Conservation (phyloP, 2,329 filamentous ascomycete species). For the Penicillium rolfsii region DNA sequence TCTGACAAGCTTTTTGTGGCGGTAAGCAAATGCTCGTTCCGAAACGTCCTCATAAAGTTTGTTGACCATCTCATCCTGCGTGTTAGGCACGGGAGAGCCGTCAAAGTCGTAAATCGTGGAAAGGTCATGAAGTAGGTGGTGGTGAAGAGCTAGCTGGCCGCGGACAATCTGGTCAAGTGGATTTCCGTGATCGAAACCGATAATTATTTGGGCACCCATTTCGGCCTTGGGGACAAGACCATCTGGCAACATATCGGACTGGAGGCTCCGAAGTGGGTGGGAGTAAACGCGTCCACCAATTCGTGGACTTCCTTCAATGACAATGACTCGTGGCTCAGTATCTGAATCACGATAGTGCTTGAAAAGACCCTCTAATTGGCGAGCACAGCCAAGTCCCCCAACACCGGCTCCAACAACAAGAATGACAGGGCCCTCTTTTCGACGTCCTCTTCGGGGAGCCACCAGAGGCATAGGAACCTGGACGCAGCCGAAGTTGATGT, state of each 20-base stretch:
- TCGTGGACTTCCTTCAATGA: conserved; percentile 84
- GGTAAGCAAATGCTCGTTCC: conserved; percentile 87
- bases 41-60: conserved; percentile 93
- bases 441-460: conserved; percentile 46
- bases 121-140: conserved; percentile 76
- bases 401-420: conserved; percentile 93
- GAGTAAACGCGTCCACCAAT: conserved; percentile 95
- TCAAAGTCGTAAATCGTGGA: conserved; percentile 84
- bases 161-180: conserved; percentile 89
- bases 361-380: conserved; percentile 86
- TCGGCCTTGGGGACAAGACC: conserved; percentile 77
- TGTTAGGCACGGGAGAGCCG: conserved; percentile 68
- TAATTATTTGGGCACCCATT: conserved; percentile 98
- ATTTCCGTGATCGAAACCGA: conserved; percentile 93
- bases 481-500: conserved; percentile 95
- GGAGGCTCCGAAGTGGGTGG: conserved; percentile 66
- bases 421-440: conserved; percentile 68
- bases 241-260: conserved; percentile 55
- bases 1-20: conserved; percentile 71
- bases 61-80: conserved; percentile 80
- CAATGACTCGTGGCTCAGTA: conserved; percentile 68
- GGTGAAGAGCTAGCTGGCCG: conserved; percentile 83
- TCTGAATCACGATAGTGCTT: conserved; percentile 74
- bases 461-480: conserved; percentile 61
- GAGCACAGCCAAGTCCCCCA: conserved; percentile 86